Evolutionary conservation across 768 basidiomycete species (phyloP).

Genomic region (Boletus rubroflammeus): DNA sequence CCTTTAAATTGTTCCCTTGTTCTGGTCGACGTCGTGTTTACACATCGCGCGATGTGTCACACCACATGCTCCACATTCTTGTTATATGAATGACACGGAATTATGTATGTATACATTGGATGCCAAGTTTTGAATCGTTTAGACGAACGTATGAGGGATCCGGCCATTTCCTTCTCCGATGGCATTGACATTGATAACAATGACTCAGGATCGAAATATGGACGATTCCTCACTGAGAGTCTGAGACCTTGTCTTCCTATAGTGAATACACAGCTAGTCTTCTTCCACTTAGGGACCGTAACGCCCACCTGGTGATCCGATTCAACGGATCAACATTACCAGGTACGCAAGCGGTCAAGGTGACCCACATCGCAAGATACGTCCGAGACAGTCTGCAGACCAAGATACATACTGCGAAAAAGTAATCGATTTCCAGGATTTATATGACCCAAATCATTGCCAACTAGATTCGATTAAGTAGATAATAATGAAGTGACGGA

Average conservation of each 20-base stretch:
- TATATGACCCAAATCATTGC: slow-evolving; percentile 15
- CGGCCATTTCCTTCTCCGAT: not conserved
- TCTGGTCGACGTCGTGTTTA: not conserved
- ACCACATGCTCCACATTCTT: not conserved
- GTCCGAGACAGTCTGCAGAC: not conserved
- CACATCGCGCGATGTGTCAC: slow-evolving; percentile 2
- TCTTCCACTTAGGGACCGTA: not conserved
- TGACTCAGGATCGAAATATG: not conserved
- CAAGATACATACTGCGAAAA: not conserved
- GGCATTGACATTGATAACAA: not conserved
- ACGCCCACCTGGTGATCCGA: not conserved
- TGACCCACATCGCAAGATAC: not conserved
- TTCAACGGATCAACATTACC: not conserved
- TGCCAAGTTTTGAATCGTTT: not conserved
- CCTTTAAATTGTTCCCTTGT: not conserved
- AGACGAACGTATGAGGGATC: not conserved
- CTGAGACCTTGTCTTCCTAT: not conserved
- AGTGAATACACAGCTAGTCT: too few relatives aligned
- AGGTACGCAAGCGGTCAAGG: not conserved
- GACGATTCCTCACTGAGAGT: not conserved
- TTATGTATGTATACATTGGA: not conserved
- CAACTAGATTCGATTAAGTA: slow-evolving; percentile 28
- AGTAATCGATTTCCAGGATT: slow-evolving; percentile 5
- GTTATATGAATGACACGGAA: not conserved
- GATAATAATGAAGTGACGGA: slow-evolving; percentile 19